Evolutionary conservation across 140 eudicot species (phyloP), one percentile per base, ranked within the genome.

Genomic region (Anethum foeniculum): DNA sequence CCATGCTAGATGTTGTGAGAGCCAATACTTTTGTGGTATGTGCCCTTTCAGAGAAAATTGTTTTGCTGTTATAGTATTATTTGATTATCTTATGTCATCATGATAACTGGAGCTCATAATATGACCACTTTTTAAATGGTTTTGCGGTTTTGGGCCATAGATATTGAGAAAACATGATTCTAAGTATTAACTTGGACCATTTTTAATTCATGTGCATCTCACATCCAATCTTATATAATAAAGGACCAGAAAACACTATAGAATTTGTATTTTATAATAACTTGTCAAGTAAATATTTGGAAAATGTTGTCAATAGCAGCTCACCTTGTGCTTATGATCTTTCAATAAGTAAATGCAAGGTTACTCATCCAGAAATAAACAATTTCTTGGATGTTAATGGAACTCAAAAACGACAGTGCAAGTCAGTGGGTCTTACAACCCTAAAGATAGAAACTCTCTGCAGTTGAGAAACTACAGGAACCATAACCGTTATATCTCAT

Each of bases 1-100:
- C 99, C 12, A 96, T 90, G 96, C 99, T 96, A 83, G 99, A 96
- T 88, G 99, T 96, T 64, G 99, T 96, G 78, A 89, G 99, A 85
- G 99, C 99, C 87, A 96, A 93, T 80, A 96, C 99, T 64, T 96
- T 96, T 83, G 97, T 95, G 97, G 99, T 95, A 90, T 39, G 96
- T 79, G 56, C 3, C 44, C 36, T n/a, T 25, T 75, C 44, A 14
- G 12, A 27, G 43, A 28, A 0, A 4, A 6, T 47, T n/a, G 14
- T 28, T 34, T 48, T 75, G 64, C 51, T 48, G 3, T 15, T 75
- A n/a, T 25, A 4, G 32, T 44, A 18, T 27, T 9, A 43, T 0
- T 23, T 73, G 77, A 43, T 8, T 21, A 36, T 74, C 14, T 11
- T 1, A 15, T 43, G 21, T 74, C 78, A 44, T 43, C 18, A 68